Evolutionary conservation across 331 rosid species (phyloP).

Genomic region (Telfairia occidentalis): DNA sequence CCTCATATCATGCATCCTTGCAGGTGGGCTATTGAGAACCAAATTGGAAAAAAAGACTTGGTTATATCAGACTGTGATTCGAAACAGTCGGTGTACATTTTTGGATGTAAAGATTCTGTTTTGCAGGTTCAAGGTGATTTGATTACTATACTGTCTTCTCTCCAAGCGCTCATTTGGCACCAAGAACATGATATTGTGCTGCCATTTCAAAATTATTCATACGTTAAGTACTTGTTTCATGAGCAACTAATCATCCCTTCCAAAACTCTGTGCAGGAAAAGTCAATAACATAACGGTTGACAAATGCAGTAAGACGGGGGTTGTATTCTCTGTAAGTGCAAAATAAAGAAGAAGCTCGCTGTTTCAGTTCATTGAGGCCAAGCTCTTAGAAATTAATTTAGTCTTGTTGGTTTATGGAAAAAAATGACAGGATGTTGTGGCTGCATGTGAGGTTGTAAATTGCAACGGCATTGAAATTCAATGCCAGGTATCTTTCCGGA

Average conservation of each 20-base stretch:
- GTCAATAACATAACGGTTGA: slow-evolving; percentile 89
- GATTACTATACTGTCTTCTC: background rate
- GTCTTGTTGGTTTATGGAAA: slow-evolving; percentile 13
- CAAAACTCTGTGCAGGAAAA: slow-evolving; percentile 55
- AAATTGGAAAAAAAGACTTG: slow-evolving; percentile 66
- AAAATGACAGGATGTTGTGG: slow-evolving; percentile 79
- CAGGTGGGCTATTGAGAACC: slow-evolving; percentile 98
- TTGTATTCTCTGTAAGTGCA: slow-evolving; percentile 61
- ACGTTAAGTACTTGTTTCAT: background rate
- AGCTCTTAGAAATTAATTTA: slow-evolving; percentile 8
- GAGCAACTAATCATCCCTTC: background rate
- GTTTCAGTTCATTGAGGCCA: slow-evolving; percentile 14
- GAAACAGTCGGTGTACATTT: slow-evolving; percentile 77
- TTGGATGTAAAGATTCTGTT: slow-evolving; percentile 90
- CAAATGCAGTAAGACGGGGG: slow-evolving; percentile 82
- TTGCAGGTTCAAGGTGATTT: slow-evolving; percentile 74
- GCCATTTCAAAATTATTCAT: background rate
- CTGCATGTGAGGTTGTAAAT: slow-evolving; percentile 90
- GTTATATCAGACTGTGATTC: slow-evolving; percentile 79
- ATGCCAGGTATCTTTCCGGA: slow-evolving; percentile 52
- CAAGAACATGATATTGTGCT: background rate
- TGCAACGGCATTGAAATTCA: slow-evolving; percentile 89
- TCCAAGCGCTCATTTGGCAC: background rate
- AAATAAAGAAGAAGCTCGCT: slow-evolving; percentile 9
- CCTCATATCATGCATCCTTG: slow-evolving; percentile 4